Evolutionary conservation across 2,329 filamentous ascomycete genomes (phyloP), one percentile per base, ranked within the genome.

Genomic region (Aspergillus bombycis): DNA sequence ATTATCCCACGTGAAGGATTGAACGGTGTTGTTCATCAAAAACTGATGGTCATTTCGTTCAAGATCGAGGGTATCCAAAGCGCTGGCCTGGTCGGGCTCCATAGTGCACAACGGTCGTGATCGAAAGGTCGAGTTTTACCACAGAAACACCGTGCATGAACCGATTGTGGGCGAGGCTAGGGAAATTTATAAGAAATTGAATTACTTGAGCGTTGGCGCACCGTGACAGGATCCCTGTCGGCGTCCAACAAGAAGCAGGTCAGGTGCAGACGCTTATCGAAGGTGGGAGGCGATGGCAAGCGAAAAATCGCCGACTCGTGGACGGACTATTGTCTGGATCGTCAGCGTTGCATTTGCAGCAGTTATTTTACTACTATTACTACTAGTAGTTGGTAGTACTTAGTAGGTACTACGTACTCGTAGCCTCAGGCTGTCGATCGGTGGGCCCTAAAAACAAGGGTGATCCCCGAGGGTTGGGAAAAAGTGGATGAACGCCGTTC

Each of bases 1-100:
- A 60, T 84, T 81, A 54, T 82, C 80, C 91, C 91, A 94, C 4
- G 86, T 82, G 67, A 93, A 87, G 69, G 78, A 86, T 32, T 83
- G 80, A 46, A 94, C 86, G 0, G 84, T 85, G 19, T 84, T 84
- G 77, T 93, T 93, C 65, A 69, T 70, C 36, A 79, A 66, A 54
- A 77, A 79, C 38, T 70, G 65, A 23, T 71, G 65, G 9, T 71
- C 71, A 62, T 74, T 73, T 8, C 67, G 65, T 57, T 78, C 77
- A 30, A 76, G 64, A 54, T 78, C 77, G 19, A 61, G 57, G 41
- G 52, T 63, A 30, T 62, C 23, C 2, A 56, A 23, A 28, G 60
- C 58, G 23, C 59, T 38, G 12, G 53, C 8, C 14, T 58, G n/a
- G 28, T 34, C 12, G 48, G 56, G 21, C 16, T 58, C 56, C 61